These are phyloP conservation scores for Talaromyces trachyspermus DNA, from an alignment of 495 filamentous ascomycete species.

Conservation along the genomic window DNA sequence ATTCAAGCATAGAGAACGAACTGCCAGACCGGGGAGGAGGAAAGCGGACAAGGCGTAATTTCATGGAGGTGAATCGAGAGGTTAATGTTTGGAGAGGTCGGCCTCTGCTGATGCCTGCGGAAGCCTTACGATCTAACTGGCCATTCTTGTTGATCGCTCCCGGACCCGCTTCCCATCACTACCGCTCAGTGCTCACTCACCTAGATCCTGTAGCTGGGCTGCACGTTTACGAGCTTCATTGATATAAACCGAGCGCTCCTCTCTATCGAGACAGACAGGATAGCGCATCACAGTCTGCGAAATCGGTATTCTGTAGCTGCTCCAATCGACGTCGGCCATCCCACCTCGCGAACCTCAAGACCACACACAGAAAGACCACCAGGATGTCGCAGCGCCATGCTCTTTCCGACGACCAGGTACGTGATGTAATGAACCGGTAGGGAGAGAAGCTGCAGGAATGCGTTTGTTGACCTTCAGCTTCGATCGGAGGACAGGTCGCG, in stretches of 20 bases:
- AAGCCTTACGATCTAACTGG: no score
- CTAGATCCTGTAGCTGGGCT: no score
- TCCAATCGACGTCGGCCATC: not conserved
- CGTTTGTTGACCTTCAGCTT: conserved; percentile 5
- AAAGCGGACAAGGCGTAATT: not conserved
- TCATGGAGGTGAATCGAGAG: not conserved
- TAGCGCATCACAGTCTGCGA: no score
- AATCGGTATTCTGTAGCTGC: no score
- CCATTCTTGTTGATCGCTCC: no score
- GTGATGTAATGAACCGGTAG: conserved; percentile 12
- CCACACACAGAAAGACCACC: conserved; percentile 19
- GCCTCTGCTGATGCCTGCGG: conserved; percentile 1
- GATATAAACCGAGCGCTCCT: no score
- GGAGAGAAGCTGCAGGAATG: not conserved
- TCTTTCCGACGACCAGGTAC: conserved; percentile 94
- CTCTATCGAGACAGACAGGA: no score
- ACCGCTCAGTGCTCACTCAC: no score
- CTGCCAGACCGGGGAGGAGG: not conserved
- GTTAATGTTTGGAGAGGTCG: not conserved
- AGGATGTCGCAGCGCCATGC: conserved; percentile 89
- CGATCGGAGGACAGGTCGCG: conserved; percentile 62
- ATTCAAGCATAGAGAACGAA: not conserved
- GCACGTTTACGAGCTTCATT: no score
- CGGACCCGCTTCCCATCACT: conserved; percentile 9
- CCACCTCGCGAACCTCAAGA: not conserved